Evolutionary conservation across 371 early-diverging fungal species (phyloP).

Genomic region (Mucor saturninus): DNA sequence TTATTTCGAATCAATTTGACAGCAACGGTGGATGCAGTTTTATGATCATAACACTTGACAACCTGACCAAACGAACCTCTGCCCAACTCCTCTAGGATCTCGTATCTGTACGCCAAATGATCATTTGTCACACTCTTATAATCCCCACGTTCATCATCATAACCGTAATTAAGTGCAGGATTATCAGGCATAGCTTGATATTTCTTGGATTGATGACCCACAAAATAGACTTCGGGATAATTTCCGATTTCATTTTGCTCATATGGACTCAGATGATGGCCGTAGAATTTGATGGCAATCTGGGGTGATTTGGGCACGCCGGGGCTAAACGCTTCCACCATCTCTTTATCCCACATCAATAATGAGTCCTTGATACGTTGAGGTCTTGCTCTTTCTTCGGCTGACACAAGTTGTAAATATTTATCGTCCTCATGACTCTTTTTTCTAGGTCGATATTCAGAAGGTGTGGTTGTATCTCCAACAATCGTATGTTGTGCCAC

Average conservation of each 20-base stretch:
- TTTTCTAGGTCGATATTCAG: not conserved
- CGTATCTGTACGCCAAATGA: conserved; percentile 92
- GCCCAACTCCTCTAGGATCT: conserved; percentile 87
- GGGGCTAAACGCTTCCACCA: conserved; percentile 31
- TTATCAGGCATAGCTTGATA: conserved; percentile 51
- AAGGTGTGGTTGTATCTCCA: conserved; percentile 14
- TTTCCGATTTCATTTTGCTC: conserved; percentile 83
- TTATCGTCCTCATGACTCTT: conserved; percentile 19
- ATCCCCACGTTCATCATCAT: conserved; percentile 95
- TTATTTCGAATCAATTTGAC: conserved; percentile 96
- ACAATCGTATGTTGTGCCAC: conserved; percentile 38
- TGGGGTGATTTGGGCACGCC: conserved; percentile 40
- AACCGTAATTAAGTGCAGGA: conserved; percentile 69
- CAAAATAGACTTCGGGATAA: conserved; percentile 81
- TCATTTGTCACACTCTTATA: conserved; percentile 85
- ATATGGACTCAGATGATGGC: conserved; percentile 65
- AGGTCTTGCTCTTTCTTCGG: conserved; percentile 20
- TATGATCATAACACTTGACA: conserved; percentile 91
- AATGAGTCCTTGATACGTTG: conserved; percentile 31
- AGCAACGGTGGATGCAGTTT: conserved; percentile 85
- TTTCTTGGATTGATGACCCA: conserved; percentile 71
- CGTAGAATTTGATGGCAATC: conserved; percentile 36
- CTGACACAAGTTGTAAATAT: conserved; percentile 5
- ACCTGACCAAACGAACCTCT: conserved; percentile 99
- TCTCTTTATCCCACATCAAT: conserved; percentile 37